Conservation (phyloP, 1,139 yeast species). For the Candida labiduridarum region DNA sequence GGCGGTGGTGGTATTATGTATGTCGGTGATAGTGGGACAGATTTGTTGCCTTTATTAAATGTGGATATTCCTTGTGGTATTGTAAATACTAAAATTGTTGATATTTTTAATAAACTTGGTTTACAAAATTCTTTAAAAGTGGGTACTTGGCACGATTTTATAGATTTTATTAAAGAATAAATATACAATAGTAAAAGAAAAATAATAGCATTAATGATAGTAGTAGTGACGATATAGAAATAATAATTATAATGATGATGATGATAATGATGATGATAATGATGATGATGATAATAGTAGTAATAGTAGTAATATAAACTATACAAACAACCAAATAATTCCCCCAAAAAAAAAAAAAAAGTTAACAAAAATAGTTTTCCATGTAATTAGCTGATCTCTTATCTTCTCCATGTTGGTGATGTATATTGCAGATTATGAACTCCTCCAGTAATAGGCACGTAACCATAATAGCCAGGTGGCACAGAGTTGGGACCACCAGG, state of each 20-base stretch:
- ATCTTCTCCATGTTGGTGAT: constrained; percentile 38
- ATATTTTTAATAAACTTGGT: constrained; percentile 2
- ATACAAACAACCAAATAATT: not conserved
- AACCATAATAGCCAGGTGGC: constrained; percentile 40
- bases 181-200: not conserved
- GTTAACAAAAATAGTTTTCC: not conserved
- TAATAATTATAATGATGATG: not conserved
- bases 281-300: not conserved
- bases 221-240: too few species aligned
- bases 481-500: constrained; percentile 23
- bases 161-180: constrained; percentile 7
- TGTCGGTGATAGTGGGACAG: constrained; percentile 71
- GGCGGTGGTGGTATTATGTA: constrained; percentile 34
- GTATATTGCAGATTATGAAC: constrained; percentile 26
- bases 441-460: constrained; percentile 38
- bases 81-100: constrained; percentile 23
- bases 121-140: constrained; percentile 4
- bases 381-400: constrained; percentile 5
- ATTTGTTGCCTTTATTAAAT: constrained; percentile 53
- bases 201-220: too few species aligned
- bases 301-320: not conserved
- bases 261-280: too few species aligned
- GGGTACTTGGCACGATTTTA: constrained; percentile 17
- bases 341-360: not conserved
- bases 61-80: constrained; percentile 55